Evolutionary conservation across 2,329 filamentous ascomycete genomes (phyloP), one percentile per base, ranked within the genome.

Genomic region (Fusarium poae): DNA sequence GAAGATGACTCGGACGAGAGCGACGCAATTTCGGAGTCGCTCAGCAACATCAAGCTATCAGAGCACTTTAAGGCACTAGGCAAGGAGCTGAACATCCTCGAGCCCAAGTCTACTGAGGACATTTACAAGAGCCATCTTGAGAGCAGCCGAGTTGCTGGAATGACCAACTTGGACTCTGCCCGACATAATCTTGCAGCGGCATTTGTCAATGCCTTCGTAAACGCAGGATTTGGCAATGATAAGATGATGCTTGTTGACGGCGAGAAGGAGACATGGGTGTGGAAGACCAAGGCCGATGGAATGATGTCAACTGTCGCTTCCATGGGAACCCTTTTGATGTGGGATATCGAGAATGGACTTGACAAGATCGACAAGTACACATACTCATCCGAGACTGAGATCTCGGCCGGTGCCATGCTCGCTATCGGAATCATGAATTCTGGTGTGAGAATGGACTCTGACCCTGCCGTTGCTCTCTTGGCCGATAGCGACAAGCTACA

Each of bases 91-190:
- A 98, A 99, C 80, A 95, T 99, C 53, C 84, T 98, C 42, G 96
- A 99, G 68, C 96, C 96, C 35, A 98, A 97, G 84, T 92, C 93
- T 43, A 97, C 95, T 0, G 96, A 99, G 78, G 97, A 99, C 75
- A 99, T 99, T 75, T 99, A 99, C 87, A 99, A 99, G 85, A 97
- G 94, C 77, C 96, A 99, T 80, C 87, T 99, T 7, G 96, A 99
- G 82, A 98, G 92, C 82, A 97, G 91, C 74, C 89, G 97, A 65
- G 96, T 97, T 54, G 93, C 93, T 25, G 94, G 94, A 35, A 88
- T 97, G 81, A 97, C 95, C 13, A 97, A 97, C 77, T 89, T 97
- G 46, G 96, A 99, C 78, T 99, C 96, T 12, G 94, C 95, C 30
- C 88, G 94, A 74, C 95, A 99, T 83, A 99, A 99, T 76, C 86